Base-by-base conservation (phyloP, 2,329 filamentous ascomycete genomes). In the Fusarium longipes region DNA sequence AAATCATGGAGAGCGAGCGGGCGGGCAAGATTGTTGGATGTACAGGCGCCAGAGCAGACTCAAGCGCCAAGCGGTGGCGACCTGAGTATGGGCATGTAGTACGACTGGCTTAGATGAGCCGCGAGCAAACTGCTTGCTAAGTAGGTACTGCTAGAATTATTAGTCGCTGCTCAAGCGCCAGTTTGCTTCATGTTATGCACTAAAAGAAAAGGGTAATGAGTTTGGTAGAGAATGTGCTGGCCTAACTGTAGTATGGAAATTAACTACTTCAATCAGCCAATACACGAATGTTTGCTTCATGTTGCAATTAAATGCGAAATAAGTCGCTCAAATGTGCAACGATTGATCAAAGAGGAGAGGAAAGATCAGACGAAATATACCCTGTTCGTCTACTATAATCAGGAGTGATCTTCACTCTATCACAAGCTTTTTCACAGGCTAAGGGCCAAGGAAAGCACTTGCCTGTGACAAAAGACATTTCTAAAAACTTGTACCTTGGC, bases 51-150 rank as follows among this genome's bases (percentile, higher is more conserved):
- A 56, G 44, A 14, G 55, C 8, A 8, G 49, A 35, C 36, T 35
- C 67, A 73, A 73, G 70, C 68, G 70, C 70, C 43, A 49, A 40
- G 56, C 18, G 70, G 71, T 59, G 57, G 63, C 60, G 64, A 50
- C 20, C 20, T 18, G 36, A 47, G 52, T 58, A 48, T 57, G 57
- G 44, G 12, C 25, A 61, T 57, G 67, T 45, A 53, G 63, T 45
- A 58, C 70, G 65, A 73, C 63, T 73, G 71, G 71, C 32, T 59
- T 54, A 51, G 33, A 47, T 44, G 50, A 49, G 61, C 56, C 59
- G 52, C 50, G 29, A 47, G 29, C 43, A 32, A 32, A 47, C 17
- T 17, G 39, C 15, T 20, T 15, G n/a, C n/a, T n/a, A n/a, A n/a
- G n/a, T n/a, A n/a, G n/a, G n/a, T n/a, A 22, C 27, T 30, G 22